These are phyloP conservation scores for Psilocybe tampanensis DNA, from an alignment of 768 basidiomycete species.

Conservation along the genomic window DNA sequence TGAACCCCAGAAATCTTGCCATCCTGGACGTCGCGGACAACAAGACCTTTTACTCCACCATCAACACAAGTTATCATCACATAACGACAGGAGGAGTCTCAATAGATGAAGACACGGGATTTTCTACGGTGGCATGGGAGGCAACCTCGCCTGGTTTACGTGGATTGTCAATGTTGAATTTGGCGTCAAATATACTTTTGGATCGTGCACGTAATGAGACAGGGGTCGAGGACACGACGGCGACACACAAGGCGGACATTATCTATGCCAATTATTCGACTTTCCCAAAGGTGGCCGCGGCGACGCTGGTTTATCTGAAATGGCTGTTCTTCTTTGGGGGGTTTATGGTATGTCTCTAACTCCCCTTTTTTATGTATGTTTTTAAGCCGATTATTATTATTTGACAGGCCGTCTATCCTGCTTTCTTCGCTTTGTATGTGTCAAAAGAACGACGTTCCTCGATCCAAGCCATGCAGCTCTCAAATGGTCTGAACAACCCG, in stretches of 20 bases:
- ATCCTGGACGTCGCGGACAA: constrained; percentile 54
- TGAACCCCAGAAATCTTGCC: constrained; percentile 30
- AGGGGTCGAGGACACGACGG: constrained; percentile 31
- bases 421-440: constrained; percentile 80
- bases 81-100: constrained; percentile 73
- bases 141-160: constrained; percentile 58
- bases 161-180: constrained; percentile 65
- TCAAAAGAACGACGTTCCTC: constrained; percentile 70
- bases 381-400: not conserved
- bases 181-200: constrained; percentile 68
- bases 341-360: constrained; percentile 54
- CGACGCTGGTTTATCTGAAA: constrained; percentile 63
- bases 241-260: constrained; percentile 36
- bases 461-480: constrained; percentile 83
- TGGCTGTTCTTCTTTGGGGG: constrained; percentile 79
- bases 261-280: constrained; percentile 59
- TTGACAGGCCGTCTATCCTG: constrained; percentile 71
- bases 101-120: constrained; percentile 48
- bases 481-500: constrained; percentile 72
- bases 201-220: constrained; percentile 61
- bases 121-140: constrained; percentile 73
- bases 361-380: not conserved
- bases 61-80: constrained; percentile 53
- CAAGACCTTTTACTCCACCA: constrained; percentile 55
- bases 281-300: constrained; percentile 59